Conservation (phyloP, 2,329 filamentous ascomycete genomes). For the Alternaria gansuensis region DNA sequence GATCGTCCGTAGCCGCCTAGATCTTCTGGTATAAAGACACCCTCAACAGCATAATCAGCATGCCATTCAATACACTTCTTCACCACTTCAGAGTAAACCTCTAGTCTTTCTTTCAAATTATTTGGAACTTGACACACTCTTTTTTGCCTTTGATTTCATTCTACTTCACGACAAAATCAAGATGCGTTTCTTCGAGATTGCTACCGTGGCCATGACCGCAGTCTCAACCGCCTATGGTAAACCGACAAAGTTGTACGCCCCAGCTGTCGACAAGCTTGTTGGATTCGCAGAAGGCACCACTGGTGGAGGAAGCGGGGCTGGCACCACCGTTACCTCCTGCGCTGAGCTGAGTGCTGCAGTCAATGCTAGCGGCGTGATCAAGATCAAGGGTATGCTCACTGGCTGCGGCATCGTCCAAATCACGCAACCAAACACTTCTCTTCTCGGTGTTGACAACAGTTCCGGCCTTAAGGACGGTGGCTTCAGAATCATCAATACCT, state of each 20-base stretch:
- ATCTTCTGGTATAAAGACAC: slow-evolving; percentile 23
- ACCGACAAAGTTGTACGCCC: slow-evolving; percentile 41
- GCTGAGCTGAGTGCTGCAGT: slow-evolving; percentile 62
- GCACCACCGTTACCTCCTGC: slow-evolving; percentile 64
- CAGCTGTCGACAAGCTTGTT: slow-evolving; percentile 44
- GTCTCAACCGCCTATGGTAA: slow-evolving; percentile 35
- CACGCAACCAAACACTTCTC: slow-evolving; percentile 34
- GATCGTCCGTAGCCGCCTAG: background rate
- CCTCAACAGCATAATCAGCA: background rate
- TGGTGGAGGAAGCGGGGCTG: slow-evolving; percentile 64
- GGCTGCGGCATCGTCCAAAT: slow-evolving; percentile 46
- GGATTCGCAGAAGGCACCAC: slow-evolving; percentile 64
- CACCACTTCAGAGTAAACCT: slow-evolving; percentile 28
- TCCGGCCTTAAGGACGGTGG: slow-evolving; percentile 58
- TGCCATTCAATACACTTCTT: slow-evolving; percentile 12
- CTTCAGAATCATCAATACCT: slow-evolving; percentile 62
- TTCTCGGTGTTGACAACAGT: slow-evolving; percentile 55
- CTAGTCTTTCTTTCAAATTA: slow-evolving; percentile 28
- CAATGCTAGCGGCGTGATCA: slow-evolving; percentile 46
- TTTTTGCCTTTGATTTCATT: slow-evolving; percentile 11
- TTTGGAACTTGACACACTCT: background rate
- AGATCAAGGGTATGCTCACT: slow-evolving; percentile 44
- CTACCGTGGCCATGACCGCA: slow-evolving; percentile 38
- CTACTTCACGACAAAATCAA: slow-evolving; percentile 14
- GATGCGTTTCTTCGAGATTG: slow-evolving; percentile 43